A percentile compares a stretch with the other conserved stretches of the same genome.
These are phyloP conservation scores for Mortierella hygrophila DNA, from an alignment of 192 early-diverging fungal species.

Conservation along the genomic window DNA sequence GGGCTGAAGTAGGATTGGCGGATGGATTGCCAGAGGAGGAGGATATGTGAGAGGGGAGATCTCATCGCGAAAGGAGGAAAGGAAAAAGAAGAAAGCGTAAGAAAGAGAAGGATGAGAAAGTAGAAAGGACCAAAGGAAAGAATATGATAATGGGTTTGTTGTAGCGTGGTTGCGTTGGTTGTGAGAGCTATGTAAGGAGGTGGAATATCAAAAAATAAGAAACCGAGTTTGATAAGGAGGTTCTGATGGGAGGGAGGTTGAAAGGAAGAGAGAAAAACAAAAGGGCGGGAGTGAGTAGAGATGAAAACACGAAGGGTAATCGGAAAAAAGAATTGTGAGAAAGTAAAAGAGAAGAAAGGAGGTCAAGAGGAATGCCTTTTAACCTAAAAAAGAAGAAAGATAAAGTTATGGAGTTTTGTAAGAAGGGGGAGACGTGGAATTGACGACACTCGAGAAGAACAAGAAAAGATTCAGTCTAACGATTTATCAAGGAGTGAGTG, in stretches of 20 bases:
- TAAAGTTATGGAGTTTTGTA: neutral
- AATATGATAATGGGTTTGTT: neutral
- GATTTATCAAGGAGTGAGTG: neutral
- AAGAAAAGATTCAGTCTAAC: neutral
- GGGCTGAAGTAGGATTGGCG: conserved; percentile 8
- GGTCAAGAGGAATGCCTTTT: no score
- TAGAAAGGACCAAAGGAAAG: neutral
- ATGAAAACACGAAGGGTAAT: no score
- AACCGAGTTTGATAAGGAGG: neutral
- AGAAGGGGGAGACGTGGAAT: neutral
- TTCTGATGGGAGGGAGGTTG: neutral
- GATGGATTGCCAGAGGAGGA: conserved; percentile 41
- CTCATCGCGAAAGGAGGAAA: neutral
- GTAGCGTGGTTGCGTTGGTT: neutral
- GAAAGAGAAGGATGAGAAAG: neutral
- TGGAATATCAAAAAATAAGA: neutral
- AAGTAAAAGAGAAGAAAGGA: no score
- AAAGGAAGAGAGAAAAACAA: neutral
- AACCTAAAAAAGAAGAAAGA: no score
- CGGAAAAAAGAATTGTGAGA: neutral
- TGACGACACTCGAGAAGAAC: no score
- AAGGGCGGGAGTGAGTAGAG: neutral
- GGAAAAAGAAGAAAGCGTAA: neutral
- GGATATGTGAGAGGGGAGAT: conserved; percentile 30
- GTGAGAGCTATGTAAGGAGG: neutral